Evolutionary conservation across 768 basidiomycete genomes (phyloP).

Genomic region (Auriscalpium microsporum): DNA sequence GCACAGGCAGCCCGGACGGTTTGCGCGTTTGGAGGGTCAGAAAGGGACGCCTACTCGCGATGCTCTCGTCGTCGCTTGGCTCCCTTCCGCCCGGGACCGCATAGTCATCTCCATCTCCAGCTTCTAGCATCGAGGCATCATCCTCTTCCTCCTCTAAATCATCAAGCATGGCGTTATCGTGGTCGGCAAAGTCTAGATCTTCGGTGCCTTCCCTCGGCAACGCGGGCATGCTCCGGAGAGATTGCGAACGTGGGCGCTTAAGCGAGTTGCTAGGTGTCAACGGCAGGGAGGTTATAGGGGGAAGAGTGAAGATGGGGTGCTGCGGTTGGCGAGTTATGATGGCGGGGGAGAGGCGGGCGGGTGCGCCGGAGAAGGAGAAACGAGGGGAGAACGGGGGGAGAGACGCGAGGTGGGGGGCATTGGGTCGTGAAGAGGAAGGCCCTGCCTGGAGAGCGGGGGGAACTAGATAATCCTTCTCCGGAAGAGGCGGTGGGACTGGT

Average conservation of each 20-base stretch:
- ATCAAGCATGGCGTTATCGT: conserved; percentile 29
- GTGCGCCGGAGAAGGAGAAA: conserved; percentile 10
- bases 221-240: conserved; percentile 13
- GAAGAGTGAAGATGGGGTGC: conserved; percentile 13
- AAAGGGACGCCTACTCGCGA: neutral
- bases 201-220: conserved; percentile 25
- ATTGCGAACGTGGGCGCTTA: conserved; percentile 6
- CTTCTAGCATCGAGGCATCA: conserved; percentile 14
- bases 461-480: neutral
- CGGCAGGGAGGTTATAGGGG: conserved; percentile 6
- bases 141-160: conserved; percentile 26
- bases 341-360: conserved; percentile 14
- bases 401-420: neutral
- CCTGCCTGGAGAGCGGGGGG: conserved; percentile 2
- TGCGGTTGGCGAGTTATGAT: conserved; percentile 14
- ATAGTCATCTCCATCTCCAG: conserved; percentile 7
- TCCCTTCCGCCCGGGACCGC: conserved; percentile 4
- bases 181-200: conserved; percentile 26
- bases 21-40: neutral
- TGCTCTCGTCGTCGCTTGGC: conserved; percentile 10
- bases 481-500: neutral
- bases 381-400: neutral
- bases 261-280: neutral
- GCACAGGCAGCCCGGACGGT: neutral
- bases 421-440: neutral